phyloP scores from a whole-genome alignment of 176 grass and related monocot genomes.

The Aegilops umbellulata region DNA sequence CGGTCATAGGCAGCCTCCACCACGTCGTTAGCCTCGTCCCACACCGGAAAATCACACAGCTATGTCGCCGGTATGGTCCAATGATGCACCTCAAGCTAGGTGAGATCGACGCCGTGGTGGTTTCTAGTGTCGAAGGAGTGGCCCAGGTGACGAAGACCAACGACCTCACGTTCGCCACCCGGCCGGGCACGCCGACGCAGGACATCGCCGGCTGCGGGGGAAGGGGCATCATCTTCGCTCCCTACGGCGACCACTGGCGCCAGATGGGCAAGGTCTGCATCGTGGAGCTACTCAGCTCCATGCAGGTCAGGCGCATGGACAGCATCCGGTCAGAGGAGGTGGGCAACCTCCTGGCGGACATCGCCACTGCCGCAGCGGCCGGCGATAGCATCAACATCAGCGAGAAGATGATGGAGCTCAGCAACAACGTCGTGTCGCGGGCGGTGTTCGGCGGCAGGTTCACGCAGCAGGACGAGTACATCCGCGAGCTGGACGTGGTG shows the following conservation, averaged over 20 bases:
- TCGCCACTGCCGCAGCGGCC: not conserved
- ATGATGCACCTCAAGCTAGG: slow-evolving; percentile 17
- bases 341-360: not conserved
- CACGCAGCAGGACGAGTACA: too few species aligned
- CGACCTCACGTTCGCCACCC: not conserved
- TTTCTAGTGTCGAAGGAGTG: not conserved
- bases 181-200: not conserved
- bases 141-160: slow-evolving; percentile 9
- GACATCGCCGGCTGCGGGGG: not conserved
- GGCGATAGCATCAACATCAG: not conserved
- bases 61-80: not conserved
- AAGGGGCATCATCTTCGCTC: not conserved
- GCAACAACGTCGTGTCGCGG: too few species aligned
- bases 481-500: too few species aligned
- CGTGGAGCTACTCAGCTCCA: not conserved
- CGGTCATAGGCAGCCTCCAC: slow-evolving; percentile 17
- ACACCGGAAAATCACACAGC: not conserved
- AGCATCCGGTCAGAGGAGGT: not conserved
- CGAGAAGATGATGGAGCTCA: too few species aligned
- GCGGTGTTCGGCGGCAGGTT: too few species aligned
- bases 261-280: not conserved
- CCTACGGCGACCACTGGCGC: not conserved
- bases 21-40: not conserved
- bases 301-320: slow-evolving; percentile 4
- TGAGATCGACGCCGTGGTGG: slow-evolving; percentile 2